phyloP scores from a whole-genome alignment of 1,284 basidiomycete species.

The Cryptococcus sp. region DNA sequence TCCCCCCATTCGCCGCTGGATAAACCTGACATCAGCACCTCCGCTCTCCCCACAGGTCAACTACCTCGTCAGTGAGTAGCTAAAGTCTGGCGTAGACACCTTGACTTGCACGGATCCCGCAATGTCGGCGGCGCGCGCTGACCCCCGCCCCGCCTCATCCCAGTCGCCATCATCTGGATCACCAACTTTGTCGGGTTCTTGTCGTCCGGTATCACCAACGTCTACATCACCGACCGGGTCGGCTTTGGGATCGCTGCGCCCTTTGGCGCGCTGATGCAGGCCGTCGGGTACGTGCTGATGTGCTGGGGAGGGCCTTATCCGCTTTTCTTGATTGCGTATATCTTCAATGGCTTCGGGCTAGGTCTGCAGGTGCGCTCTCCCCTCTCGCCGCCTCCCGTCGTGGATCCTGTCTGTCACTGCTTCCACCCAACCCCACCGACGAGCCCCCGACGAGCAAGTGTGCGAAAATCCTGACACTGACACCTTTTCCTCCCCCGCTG shows the following conservation, averaged over 20 bases:
- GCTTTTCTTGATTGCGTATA: constrained; percentile 60
- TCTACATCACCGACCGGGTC: constrained; percentile 55
- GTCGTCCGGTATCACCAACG: constrained; percentile 54
- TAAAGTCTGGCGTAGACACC: no score
- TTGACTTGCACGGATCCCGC: no score
- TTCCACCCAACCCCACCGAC: neutral
- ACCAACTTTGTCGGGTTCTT: constrained; percentile 58
- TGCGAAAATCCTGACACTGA: neutral
- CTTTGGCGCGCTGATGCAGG: constrained; percentile 39
- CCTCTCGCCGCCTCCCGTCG: no score
- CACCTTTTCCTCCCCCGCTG: no score
- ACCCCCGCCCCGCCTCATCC: constrained; percentile 52
- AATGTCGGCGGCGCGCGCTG: no score
- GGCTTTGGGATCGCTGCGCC: constrained; percentile 58
- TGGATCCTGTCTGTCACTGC: neutral
- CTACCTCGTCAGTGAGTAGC: constrained; percentile 39
- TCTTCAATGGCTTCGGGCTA: constrained; percentile 62
- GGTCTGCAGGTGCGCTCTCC: constrained; percentile 53
- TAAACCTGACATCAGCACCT: neutral
- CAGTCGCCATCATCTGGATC: constrained; percentile 61
- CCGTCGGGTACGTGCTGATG: constrained; percentile 57
- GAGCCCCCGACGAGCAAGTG: neutral
- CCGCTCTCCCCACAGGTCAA: constrained; percentile 22
- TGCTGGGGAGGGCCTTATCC: constrained; percentile 65
- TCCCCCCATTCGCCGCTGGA: neutral